phyloP scores from a whole-genome alignment of 2,329 filamentous ascomycete genomes.

The Xylariales sp. region DNA sequence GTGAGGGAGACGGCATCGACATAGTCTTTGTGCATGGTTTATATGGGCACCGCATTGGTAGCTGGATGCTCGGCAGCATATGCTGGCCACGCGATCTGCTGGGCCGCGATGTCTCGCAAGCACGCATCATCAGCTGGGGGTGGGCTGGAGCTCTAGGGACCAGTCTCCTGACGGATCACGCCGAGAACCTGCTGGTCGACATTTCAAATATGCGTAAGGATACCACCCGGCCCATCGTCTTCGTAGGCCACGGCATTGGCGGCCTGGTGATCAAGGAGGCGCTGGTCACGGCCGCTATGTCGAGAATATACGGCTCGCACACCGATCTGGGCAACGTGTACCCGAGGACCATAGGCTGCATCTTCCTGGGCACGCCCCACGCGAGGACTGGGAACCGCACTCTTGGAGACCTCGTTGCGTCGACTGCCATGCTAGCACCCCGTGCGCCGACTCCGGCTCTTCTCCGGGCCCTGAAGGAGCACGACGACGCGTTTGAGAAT shows the following conservation, averaged over 20 bases:
- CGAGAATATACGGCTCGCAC: slow-evolving; percentile 24
- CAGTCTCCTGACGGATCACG: slow-evolving; percentile 21
- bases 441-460: slow-evolving; percentile 16
- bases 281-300: slow-evolving; percentile 22
- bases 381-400: slow-evolving; percentile 19
- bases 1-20: slow-evolving; percentile 21
- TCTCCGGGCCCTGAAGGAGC: slow-evolving; percentile 18
- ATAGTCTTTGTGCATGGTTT: slow-evolving; percentile 25
- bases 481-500: slow-evolving; percentile 19
- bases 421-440: slow-evolving; percentile 21
- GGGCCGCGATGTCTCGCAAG: slow-evolving; percentile 18
- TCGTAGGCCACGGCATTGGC: slow-evolving; percentile 23
- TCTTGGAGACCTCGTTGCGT: slow-evolving; percentile 21
- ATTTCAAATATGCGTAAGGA: slow-evolving; percentile 17
- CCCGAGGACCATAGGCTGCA: slow-evolving; percentile 23
- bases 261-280: slow-evolving; percentile 25
- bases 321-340: slow-evolving; percentile 25
- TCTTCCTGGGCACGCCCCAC: slow-evolving; percentile 25
- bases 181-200: slow-evolving; percentile 20
- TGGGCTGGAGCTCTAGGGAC: slow-evolving; percentile 16
- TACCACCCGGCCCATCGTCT: slow-evolving; percentile 24
- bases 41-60: slow-evolving; percentile 19
- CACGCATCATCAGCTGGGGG: slow-evolving; percentile 23
- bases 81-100: slow-evolving; percentile 25
- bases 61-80: slow-evolving; percentile 20